phyloP scores from a whole-genome alignment of 208 protist species.

The Porcisia deanei region DNA sequence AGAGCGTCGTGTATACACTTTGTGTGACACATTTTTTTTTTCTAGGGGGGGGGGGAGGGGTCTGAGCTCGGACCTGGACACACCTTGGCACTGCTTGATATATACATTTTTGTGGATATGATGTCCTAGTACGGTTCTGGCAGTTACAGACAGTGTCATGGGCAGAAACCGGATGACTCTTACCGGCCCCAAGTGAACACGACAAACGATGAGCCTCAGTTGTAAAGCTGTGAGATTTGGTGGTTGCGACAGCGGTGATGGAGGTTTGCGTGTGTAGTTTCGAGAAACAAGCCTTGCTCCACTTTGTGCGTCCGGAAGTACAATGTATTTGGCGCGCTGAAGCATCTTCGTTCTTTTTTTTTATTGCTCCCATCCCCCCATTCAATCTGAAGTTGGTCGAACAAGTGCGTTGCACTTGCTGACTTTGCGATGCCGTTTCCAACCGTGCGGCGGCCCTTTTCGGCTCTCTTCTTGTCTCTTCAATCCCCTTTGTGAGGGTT shows the following conservation, averaged over 20 bases:
- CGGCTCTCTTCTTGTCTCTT: not conserved
- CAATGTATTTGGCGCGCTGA: not conserved
- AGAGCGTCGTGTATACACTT: not conserved
- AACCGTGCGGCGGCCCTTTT: not conserved
- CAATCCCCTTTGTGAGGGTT: not conserved
- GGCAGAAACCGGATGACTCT: not conserved
- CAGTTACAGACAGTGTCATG: not conserved
- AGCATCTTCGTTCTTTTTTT: not conserved
- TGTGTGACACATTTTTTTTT: constrained; percentile 4
- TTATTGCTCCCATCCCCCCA: not conserved
- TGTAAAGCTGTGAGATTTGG: not conserved
- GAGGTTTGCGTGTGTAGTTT: not conserved
- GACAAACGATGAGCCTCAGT: not conserved
- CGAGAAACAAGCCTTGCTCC: not conserved
- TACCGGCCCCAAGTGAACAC: not conserved
- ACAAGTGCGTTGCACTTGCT: constrained; percentile 3
- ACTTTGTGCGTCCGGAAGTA: not conserved
- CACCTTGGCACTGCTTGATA: not conserved
- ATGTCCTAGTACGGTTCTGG: not conserved
- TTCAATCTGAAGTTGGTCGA: constrained; percentile 2
- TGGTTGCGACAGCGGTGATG: not conserved
- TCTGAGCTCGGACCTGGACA: not conserved
- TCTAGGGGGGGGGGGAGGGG: not conserved
- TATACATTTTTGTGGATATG: not conserved
- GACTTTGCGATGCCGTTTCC: not conserved